These are phyloP conservation scores for Septoria linicola DNA, from an alignment of 2,329 filamentous ascomycete species.

Conservation along the genomic window DNA sequence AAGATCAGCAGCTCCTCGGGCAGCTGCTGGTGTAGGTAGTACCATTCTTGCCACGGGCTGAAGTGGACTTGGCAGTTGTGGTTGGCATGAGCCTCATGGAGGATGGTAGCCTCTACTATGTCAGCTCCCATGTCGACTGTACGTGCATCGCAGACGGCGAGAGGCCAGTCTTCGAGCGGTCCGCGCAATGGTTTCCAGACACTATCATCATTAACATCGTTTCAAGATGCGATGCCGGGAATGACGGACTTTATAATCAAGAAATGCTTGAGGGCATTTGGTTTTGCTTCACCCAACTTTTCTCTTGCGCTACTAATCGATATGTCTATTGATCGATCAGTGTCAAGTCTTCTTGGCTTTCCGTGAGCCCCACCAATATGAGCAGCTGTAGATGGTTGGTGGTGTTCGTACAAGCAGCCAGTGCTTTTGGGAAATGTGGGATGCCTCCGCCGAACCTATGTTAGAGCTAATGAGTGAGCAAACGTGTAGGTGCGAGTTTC, in stretches of 20 bases:
- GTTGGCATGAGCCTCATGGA: constrained; percentile 6
- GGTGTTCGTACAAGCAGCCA: not conserved
- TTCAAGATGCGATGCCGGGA: not conserved
- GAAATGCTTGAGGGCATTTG: no score
- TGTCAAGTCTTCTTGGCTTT: not conserved
- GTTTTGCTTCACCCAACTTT: no score
- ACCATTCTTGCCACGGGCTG: constrained; percentile 1
- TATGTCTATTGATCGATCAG: not conserved
- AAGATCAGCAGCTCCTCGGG: constrained; percentile 10
- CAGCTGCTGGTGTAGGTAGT: not conserved
- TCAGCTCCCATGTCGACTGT: not conserved
- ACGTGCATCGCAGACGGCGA: constrained; percentile 7
- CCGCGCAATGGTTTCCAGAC: constrained; percentile 11
- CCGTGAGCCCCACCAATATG: constrained; percentile 6
- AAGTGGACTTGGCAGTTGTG: constrained; percentile 15
- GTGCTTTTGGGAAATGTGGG: constrained; percentile 3
- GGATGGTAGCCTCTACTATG: constrained; percentile 1
- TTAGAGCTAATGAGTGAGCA: not conserved
- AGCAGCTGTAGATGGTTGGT: constrained; percentile 13
- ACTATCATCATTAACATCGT: not conserved
- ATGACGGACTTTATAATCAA: constrained; percentile 9
- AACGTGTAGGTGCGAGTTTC: not conserved
- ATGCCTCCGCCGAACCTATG: constrained; percentile 10
- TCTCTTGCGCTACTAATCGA: not conserved
- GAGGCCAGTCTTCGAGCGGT: constrained; percentile 10